Base-by-base conservation (phyloP, 768 basidiomycete genomes). In the Rhodotorula taiwanensis region DNA sequence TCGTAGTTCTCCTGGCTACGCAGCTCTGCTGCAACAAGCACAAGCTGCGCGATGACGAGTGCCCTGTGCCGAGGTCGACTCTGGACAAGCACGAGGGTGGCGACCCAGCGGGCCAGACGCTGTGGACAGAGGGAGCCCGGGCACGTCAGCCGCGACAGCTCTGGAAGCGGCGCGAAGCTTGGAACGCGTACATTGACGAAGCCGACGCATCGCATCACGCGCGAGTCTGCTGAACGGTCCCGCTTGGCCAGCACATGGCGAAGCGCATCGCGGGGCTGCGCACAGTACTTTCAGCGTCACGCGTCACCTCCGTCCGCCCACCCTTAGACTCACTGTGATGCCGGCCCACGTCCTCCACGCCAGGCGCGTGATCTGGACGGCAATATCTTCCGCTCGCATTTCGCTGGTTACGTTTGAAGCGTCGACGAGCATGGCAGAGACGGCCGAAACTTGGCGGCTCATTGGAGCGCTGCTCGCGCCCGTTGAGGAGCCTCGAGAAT, bases 1-100 rank as follows among this genome's bases (percentile, higher is more conserved):
- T 91, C 90, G 75, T 95, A 98, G 74, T 99, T 97, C 76, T 94
- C 91, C 50, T 88, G 74, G 18, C 81, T 80, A 36, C 94, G 85
- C 45, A 99, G 80, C 58, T 83, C 83, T 61, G 83, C 81, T 1
- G 88, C 89, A 66, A 98, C 83, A 52, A 87, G 84, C 30, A 91
- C 84, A 62, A 98, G 85, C 73, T 89, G 89, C 74, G 95, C 90
- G 62, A 93, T 86, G 70, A 91, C 85, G 62, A 80, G 83, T 6
- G 86, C 87, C 45, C 94, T 84, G 48, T 80, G 75, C 74, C 83
- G 85, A 33, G 84, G 79, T 70, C 84, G 86, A 70, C 89, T 86
- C 61, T 93, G 89, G 60, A 88, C 88, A 20, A 98, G 78, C 56
- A 99, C 91, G 60, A 98, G 77, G 21, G 91, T 91, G 14, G 86